Conservation (phyloP, 345 rosid genomes). For the Hypericum androsaemum region DNA sequence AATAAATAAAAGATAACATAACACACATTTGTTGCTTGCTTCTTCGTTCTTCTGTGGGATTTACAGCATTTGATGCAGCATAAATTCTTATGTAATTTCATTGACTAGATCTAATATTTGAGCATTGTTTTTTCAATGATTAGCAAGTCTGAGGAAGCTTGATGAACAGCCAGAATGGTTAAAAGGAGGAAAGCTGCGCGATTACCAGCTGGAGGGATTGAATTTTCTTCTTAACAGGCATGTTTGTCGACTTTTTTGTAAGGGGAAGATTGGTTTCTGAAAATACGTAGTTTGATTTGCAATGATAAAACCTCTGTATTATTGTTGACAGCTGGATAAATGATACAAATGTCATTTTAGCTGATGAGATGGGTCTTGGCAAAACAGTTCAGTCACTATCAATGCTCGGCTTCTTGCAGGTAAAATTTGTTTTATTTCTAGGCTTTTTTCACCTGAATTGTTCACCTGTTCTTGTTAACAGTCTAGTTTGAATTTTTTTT, state of each 20-base stretch:
- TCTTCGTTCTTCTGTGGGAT: no score
- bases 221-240: constrained; percentile 98
- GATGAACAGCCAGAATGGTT: constrained; percentile 98
- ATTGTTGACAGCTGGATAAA: constrained; percentile 76
- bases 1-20: no score
- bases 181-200: constrained; percentile 92
- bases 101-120: background rate
- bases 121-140: constrained; percentile 7
- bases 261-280: background rate
- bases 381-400: constrained; percentile 99
- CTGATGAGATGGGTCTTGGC: constrained; percentile 99
- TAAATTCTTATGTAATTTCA: no score
- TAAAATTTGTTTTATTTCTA: constrained; percentile 11
- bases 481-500: constrained; percentile 4
- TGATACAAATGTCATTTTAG: constrained; percentile 99
- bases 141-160: constrained; percentile 90
- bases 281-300: constrained; percentile 1
- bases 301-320: constrained; percentile 11
- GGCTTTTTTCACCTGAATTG: background rate
- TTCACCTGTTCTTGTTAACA: constrained; percentile 1
- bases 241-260: constrained; percentile 14
- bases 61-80: no score
- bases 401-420: constrained; percentile 99
- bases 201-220: constrained; percentile 95
- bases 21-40: no score